These are phyloP conservation scores for Cercis canadensis DNA, from an alignment of 306 rosid species.

Conservation along the genomic window DNA sequence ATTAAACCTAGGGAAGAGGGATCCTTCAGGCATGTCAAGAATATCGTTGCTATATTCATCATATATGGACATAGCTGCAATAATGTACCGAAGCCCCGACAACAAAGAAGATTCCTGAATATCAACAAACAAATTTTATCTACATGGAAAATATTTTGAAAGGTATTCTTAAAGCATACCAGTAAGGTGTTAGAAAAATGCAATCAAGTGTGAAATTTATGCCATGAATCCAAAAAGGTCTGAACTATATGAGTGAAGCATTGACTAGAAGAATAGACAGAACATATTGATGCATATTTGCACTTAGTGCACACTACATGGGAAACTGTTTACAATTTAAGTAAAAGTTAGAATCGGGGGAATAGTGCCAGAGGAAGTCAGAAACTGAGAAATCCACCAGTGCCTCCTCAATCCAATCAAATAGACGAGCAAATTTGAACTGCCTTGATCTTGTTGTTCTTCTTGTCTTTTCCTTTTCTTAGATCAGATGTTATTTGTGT, in stretches of 20 bases:
- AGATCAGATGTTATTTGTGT: no score
- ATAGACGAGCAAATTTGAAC: no score
- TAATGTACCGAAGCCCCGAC: slow-evolving; percentile 64
- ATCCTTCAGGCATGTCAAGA: slow-evolving; percentile 95
- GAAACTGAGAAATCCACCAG: neutral
- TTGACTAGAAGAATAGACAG: neutral
- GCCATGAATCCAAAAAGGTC: neutral
- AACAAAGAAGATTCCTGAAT: slow-evolving; percentile 81
- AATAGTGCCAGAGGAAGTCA: neutral
- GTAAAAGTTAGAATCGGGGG: no score
- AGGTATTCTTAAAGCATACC: neutral
- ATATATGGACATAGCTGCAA: slow-evolving; percentile 85
- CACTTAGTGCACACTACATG: slow-evolving; percentile 8
- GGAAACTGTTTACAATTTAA: neutral
- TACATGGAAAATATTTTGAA: neutral
- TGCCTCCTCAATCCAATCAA: neutral
- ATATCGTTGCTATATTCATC: slow-evolving; percentile 95
- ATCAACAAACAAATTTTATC: slow-evolving; percentile 34
- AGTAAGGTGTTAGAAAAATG: neutral
- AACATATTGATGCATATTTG: neutral
- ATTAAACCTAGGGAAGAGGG: slow-evolving; percentile 89
- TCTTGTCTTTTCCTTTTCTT: no score
- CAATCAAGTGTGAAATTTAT: neutral
- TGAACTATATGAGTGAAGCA: neutral
- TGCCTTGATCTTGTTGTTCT: no score